Evolutionary conservation across 768 basidiomycete species (phyloP).

Genomic region (Termitomyces sp.): DNA sequence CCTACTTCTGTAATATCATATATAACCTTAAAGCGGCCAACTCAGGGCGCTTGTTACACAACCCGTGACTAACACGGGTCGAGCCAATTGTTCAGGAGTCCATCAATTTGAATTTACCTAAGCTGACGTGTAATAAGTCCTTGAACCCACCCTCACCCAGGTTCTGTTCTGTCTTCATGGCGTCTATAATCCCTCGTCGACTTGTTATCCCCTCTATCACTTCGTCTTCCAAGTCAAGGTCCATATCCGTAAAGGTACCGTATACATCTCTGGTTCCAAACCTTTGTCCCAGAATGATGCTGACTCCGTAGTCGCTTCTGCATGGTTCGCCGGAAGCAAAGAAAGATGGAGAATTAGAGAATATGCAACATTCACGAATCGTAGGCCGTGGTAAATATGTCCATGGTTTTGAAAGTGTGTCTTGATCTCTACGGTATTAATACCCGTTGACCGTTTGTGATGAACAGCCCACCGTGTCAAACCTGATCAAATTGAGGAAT

Average conservation of each 20-base stretch:
- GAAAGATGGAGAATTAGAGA: conserved; percentile 69
- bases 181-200: conserved; percentile 25
- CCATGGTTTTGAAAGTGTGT: conserved; percentile 82
- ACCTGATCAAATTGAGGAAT: conserved; percentile 75
- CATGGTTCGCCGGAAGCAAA: conserved; percentile 94
- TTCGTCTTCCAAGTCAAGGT: conserved; percentile 32
- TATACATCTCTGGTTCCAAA: conserved; percentile 9
- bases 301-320: conserved; percentile 60
- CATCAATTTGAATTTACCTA: conserved; percentile 3
- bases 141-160: conserved; percentile 1
- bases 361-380: conserved; percentile 79
- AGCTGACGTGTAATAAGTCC: neutral
- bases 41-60: neutral
- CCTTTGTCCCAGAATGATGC: conserved; percentile 12
- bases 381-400: conserved; percentile 94
- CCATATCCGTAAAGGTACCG: conserved; percentile 61
- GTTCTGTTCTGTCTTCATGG: conserved; percentile 18
- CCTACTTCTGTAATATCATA: conserved; percentile 1
- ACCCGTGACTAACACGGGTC: neutral
- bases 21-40: neutral
- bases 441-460: conserved; percentile 3
- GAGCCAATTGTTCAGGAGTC: neutral
- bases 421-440: conserved; percentile 2
- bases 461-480: conserved; percentile 76
- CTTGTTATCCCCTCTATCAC: conserved; percentile 19